These are phyloP conservation scores for Aspergillus thermomutatus DNA, from an alignment of 2,329 filamentous ascomycete species.

Conservation along the genomic window DNA sequence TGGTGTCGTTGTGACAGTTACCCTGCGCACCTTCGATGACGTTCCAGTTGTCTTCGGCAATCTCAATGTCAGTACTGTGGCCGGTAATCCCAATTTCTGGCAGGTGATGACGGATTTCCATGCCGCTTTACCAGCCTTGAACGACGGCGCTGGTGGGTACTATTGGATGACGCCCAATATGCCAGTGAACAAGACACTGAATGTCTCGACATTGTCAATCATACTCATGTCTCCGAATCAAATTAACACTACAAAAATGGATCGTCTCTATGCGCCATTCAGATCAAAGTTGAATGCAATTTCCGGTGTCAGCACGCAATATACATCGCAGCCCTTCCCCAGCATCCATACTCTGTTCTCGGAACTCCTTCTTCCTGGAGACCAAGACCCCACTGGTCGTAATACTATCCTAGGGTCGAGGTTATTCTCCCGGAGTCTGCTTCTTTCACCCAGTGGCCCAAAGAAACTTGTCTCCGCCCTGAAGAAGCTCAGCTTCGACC, in stretches of 20 bases:
- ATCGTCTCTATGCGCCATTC: neutral
- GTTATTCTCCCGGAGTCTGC: neutral
- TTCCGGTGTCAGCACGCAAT: neutral
- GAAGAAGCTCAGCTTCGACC: neutral
- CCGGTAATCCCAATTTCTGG: neutral
- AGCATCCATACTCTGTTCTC: neutral
- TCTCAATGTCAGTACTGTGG: neutral
- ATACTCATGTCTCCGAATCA: neutral
- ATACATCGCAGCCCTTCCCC: neutral
- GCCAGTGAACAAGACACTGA: neutral
- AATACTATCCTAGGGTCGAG: neutral
- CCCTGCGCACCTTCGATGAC: neutral
- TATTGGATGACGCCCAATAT: neutral
- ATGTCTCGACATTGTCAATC: neutral
- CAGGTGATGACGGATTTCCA: neutral
- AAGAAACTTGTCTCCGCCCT: neutral
- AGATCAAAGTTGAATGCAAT: neutral
- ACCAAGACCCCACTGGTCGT: neutral
- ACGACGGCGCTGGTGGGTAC: neutral
- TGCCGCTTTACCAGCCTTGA: neutral
- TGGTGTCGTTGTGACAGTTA: constrained; percentile 35
- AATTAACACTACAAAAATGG: neutral
- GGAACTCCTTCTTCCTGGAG: neutral
- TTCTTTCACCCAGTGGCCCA: neutral
- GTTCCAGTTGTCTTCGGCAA: neutral